Base-by-base conservation (phyloP, 257 asterid genomes). In the Orobanche coerulescens region DNA sequence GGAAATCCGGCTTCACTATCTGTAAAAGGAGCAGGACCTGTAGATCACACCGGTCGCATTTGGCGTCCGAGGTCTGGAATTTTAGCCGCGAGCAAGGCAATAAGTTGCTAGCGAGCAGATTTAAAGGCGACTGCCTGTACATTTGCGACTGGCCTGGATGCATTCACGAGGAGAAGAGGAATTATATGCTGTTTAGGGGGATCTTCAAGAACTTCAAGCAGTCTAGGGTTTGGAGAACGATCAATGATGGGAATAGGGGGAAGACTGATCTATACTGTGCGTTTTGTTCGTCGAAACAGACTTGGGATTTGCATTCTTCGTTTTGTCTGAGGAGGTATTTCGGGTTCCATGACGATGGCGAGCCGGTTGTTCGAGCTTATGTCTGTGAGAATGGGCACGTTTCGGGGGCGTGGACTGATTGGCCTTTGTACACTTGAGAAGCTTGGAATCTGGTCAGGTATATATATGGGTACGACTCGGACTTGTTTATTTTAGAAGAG, bases 381-480 rank as follows among this genome's bases (percentile, higher is more conserved):
- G 97, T 87, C 7, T 90, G 97, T 49, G 95, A 90, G 72, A 90
- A 83, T 53, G 97, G 97, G 2, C 97, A 87, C 71, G 95, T 90
- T 67, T 83, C 96, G 0, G 97, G 97, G 4, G 97, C 97, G 0
- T 87, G 97, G 97, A 90, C 97, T 15, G 96, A 90, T 66, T 87
- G 94, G 95, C 94, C 95, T 43, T 62, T 85, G 60, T 87, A 90
- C 67, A 83, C 82, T 36, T 90, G 79, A 53, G 14, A 79, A 28
- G 53, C 48, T 31, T 18, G 19, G 19, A 36, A 48, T 36, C 31
- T 64, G 26, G 61, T 69, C n/a, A n/a, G n/a, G n/a, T n/a, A n/a
- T 22, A 18, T 0, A 12, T 26, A 2, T 1, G 37, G 22, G 44
- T 46, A 16, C 24, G 9, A 16, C 52, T 11, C 7, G 7, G n/a